Conservation (phyloP, 78 protist genomes). For the Speleostelium caveatum region DNA sequence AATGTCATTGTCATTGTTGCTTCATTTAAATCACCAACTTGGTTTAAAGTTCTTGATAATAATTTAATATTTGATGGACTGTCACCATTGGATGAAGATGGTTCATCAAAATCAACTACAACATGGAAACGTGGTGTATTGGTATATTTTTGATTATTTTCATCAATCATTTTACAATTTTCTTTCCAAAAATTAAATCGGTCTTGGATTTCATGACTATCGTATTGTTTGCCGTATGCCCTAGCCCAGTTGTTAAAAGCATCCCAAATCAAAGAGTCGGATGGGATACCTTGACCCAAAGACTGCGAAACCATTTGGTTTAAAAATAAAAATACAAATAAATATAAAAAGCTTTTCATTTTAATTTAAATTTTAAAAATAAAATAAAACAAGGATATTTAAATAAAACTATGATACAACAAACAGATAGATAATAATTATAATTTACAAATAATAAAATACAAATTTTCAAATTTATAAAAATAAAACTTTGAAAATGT, state of each 20-base stretch:
- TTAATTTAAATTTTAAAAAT: constrained; percentile 1
- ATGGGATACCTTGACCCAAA: not conserved
- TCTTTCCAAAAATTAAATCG: constrained; percentile 13
- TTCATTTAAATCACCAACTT: not conserved
- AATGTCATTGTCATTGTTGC: not conserved
- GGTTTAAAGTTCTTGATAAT: not conserved
- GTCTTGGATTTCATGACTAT: not conserved
- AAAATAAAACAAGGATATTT: not conserved
- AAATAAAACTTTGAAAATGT: not conserved
- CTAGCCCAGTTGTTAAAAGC: not conserved
- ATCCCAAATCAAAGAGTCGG: not conserved
- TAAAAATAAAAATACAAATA: not conserved
- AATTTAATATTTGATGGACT: not conserved
- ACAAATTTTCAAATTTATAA: not conserved
- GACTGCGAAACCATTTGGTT: too few species aligned
- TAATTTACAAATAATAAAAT: not conserved
- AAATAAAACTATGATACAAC: not conserved
- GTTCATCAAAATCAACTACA: not conserved
- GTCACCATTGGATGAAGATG: too few species aligned
- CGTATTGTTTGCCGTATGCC: not conserved
- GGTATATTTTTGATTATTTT: constrained; percentile 7
- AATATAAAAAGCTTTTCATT: not conserved
- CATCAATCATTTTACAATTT: not conserved
- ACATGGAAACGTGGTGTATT: not conserved
- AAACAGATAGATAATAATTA: not conserved